These are phyloP conservation scores for Amanita inopinata DNA, from an alignment of 768 basidiomycete genomes.

Conservation along the genomic window DNA sequence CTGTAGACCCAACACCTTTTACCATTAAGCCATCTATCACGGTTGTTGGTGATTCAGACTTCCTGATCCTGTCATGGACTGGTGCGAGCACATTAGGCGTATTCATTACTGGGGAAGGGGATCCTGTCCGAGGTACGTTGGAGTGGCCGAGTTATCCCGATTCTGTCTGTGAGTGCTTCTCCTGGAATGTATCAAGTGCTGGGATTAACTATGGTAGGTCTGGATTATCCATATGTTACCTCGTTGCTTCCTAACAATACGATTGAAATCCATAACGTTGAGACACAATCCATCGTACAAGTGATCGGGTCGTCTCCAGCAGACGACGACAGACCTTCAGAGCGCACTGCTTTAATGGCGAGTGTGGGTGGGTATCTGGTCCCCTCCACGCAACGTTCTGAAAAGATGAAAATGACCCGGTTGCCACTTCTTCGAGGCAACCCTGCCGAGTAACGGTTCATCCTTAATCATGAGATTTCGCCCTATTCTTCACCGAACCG, in stretches of 20 bases:
- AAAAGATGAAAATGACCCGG: constrained; percentile 27
- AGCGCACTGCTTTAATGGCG: constrained; percentile 26
- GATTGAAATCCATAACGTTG: constrained; percentile 74
- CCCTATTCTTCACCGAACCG: too few species aligned
- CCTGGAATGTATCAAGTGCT: too few species aligned
- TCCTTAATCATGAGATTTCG: too few species aligned
- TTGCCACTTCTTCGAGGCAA: constrained; percentile 1
- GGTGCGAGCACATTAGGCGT: constrained; percentile 75
- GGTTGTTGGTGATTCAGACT: constrained; percentile 69
- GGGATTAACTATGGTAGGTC: constrained; percentile 41
- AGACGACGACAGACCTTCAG: constrained; percentile 13
- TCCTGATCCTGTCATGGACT: constrained; percentile 79
- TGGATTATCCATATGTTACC: constrained; percentile 76
- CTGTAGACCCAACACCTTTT: constrained; percentile 27
- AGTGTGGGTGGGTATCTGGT: constrained; percentile 38
- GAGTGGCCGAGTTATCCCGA: constrained; percentile 78
- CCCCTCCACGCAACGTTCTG: constrained; percentile 37
- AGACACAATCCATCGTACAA: constrained; percentile 65
- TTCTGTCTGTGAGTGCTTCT: constrained; percentile 64
- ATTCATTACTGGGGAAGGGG: constrained; percentile 77
- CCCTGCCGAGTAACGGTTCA: too few species aligned
- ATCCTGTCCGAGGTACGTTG: constrained; percentile 84
- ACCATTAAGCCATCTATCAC: constrained; percentile 62
- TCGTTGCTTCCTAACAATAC: constrained; percentile 71
- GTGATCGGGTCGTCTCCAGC: constrained; percentile 42